Evolutionary conservation across 805 yeast genomes (phyloP).

Genomic region (Yamadazyma philogaea): DNA sequence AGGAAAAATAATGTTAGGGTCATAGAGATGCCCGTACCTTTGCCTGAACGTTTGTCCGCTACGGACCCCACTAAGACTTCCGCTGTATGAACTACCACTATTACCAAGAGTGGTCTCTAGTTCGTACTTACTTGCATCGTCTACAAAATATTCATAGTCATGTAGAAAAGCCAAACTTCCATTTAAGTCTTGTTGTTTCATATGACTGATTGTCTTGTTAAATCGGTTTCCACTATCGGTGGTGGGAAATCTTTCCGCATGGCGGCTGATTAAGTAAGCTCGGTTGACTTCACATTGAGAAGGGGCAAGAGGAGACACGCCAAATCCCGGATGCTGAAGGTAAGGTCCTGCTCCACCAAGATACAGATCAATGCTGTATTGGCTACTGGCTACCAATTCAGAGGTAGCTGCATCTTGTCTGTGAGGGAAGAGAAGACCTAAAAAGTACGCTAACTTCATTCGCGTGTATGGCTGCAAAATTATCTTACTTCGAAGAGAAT

Average conservation of each 20-base stretch:
- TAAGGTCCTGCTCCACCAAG: conserved; percentile 59
- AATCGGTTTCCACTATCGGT: conserved; percentile 23
- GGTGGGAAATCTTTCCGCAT: conserved; percentile 67
- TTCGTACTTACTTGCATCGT: conserved; percentile 36
- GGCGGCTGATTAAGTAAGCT: conserved; percentile 69
- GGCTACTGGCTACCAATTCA: conserved; percentile 37
- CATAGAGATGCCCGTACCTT: conserved; percentile 48
- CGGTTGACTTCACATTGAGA: conserved; percentile 54
- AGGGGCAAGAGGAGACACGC: conserved; percentile 48
- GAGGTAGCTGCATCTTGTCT: conserved; percentile 19
- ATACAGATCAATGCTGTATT: conserved; percentile 48
- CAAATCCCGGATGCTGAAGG: conserved; percentile 49
- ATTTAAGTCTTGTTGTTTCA: conserved; percentile 26
- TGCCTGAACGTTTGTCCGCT: conserved; percentile 51
- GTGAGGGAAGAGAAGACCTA: conserved; percentile 5
- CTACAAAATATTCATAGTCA: conserved; percentile 49
- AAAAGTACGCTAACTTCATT: conserved; percentile 3
- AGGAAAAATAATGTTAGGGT: conserved; percentile 31
- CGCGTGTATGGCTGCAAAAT: conserved; percentile 6
- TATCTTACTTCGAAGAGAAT: background rate
- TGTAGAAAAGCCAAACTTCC: conserved; percentile 55
- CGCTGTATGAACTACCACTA: conserved; percentile 47
- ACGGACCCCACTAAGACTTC: conserved; percentile 45
- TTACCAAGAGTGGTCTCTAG: conserved; percentile 49
- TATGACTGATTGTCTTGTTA: conserved; percentile 23